These are phyloP conservation scores for Logfia minima DNA, from an alignment of 129 eudicot genomes.

Conservation along the genomic window DNA sequence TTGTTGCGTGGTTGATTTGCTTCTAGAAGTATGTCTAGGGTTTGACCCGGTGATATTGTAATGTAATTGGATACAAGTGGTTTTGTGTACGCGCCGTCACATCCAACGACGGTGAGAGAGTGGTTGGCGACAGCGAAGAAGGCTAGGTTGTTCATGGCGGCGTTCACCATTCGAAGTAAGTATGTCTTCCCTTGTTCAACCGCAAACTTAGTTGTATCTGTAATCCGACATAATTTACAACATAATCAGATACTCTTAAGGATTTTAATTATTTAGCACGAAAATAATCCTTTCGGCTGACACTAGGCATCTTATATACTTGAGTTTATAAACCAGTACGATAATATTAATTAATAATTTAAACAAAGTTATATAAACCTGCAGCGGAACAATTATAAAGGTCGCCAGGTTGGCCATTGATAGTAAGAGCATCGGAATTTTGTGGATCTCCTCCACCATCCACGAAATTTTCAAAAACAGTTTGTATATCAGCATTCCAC, in stretches of 20 bases:
- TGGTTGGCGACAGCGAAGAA: conserved; percentile 55
- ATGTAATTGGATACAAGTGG: conserved; percentile 41
- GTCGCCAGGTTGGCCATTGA: conserved; percentile 68
- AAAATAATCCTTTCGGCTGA: too few relatives aligned
- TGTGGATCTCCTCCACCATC: conserved; percentile 47
- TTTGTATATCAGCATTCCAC: conserved; percentile 52
- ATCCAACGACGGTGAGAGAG: conserved; percentile 53
- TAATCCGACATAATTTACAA: not conserved
- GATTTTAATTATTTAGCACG: too few relatives aligned
- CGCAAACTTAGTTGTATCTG: conserved; percentile 47
- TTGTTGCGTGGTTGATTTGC: conserved; percentile 49
- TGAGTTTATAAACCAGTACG: too few relatives aligned
- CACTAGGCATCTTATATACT: too few relatives aligned
- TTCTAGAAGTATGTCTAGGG: conserved; percentile 52
- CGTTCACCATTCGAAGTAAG: conserved; percentile 59
- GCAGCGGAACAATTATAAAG: conserved; percentile 43
- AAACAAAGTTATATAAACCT: conserved; percentile 24
- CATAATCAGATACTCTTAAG: not conserved
- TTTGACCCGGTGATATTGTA: conserved; percentile 64
- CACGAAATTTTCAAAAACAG: conserved; percentile 34
- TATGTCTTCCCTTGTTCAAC: conserved; percentile 61
- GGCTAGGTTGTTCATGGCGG: conserved; percentile 60
- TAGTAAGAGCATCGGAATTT: conserved; percentile 50
- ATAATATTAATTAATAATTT: too few relatives aligned
- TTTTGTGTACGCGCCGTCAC: conserved; percentile 59